These are phyloP conservation scores for Beta macrorhiza DNA, from an alignment of 179 eudicot genomes.

Conservation along the genomic window DNA sequence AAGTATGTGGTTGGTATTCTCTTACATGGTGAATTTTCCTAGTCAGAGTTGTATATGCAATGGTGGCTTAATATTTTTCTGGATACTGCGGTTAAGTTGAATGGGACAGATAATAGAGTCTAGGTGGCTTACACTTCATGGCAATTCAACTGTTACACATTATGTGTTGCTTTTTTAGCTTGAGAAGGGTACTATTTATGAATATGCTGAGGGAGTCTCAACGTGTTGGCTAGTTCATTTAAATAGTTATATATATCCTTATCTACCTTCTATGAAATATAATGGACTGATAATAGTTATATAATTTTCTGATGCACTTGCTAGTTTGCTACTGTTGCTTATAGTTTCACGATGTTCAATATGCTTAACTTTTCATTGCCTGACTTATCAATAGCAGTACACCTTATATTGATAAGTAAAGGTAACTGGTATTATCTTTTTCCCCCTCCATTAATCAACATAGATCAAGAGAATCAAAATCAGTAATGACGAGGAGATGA, in stretches of 20 bases:
- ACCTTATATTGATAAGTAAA: background rate
- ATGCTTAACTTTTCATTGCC: background rate
- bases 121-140: background rate
- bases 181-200: background rate
- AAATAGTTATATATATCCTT: too few species aligned
- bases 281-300: too few species aligned
- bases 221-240: background rate
- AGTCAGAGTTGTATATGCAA: background rate
- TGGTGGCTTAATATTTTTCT: background rate
- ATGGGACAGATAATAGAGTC: background rate
- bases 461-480: constrained; percentile 61
- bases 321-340: background rate
- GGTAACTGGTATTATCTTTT: background rate
- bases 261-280: background rate
- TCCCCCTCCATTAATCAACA: constrained; percentile 15
- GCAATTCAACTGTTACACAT: background rate
- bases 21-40: background rate
- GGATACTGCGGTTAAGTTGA: background rate
- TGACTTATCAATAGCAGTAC: background rate
- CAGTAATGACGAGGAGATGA: constrained; percentile 63
- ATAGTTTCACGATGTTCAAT: background rate
- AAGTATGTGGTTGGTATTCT: background rate
- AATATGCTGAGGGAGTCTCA: background rate
- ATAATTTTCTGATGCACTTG: background rate
- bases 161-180: too few species aligned